These are phyloP conservation scores for Bisporella sp. DNA, from an alignment of 2,329 filamentous ascomycete species.

Conservation along the genomic window DNA sequence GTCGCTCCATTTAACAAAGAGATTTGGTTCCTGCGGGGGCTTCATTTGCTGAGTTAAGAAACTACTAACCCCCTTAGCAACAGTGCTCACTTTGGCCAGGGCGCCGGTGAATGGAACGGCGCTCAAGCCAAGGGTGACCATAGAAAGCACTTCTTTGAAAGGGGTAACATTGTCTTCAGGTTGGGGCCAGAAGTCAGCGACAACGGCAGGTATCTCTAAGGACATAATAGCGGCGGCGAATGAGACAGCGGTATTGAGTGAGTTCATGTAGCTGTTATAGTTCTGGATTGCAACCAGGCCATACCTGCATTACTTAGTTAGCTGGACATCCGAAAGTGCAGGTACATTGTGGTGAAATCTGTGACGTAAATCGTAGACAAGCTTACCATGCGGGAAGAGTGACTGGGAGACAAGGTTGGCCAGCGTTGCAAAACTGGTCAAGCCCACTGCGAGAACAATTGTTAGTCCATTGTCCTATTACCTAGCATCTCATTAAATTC, in stretches of 20 bases:
- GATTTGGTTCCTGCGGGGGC: conserved; percentile 1
- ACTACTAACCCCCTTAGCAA: neutral
- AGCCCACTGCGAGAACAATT: conserved; percentile 5
- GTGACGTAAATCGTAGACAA: neutral
- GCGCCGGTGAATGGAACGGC: conserved; percentile 7
- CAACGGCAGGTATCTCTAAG: conserved; percentile 3
- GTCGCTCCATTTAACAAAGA: conserved; percentile 8
- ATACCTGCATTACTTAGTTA: conserved; percentile 1
- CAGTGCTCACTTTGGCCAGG: neutral
- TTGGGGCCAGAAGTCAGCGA: conserved; percentile 7
- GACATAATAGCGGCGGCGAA: conserved; percentile 6
- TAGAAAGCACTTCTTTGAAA: neutral
- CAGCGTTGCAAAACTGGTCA: conserved; percentile 11
- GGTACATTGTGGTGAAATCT: neutral
- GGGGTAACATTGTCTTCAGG: conserved; percentile 8
- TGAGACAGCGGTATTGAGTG: conserved; percentile 8
- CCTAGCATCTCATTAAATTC: neutral
- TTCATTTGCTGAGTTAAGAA: conserved; percentile 2
- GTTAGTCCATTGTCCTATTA: neutral
- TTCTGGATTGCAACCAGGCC: conserved; percentile 11
- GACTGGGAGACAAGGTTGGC: conserved; percentile 11
- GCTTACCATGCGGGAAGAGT: conserved; percentile 10
- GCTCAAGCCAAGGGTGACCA: conserved; percentile 5
- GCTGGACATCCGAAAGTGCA: no score
- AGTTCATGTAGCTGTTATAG: conserved; percentile 14